Base-by-base conservation (phyloP, 768 basidiomycete species). In the Trametes meyenii region DNA sequence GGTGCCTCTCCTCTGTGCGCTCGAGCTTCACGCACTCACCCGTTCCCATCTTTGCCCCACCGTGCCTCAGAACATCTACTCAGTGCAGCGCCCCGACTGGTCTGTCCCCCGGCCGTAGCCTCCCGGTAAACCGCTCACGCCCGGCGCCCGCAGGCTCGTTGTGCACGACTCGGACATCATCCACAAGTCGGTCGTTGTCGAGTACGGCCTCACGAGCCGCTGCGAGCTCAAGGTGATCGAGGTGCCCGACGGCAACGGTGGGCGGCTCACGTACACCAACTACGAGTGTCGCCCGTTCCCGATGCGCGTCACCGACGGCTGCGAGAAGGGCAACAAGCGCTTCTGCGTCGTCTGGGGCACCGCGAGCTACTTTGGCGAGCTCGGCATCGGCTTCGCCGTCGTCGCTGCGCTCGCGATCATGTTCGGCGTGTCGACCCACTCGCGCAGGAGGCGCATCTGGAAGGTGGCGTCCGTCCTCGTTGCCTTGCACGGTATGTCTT, bases 381-480 rank as follows among this genome's bases (percentile, higher is more conserved):
- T 91, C 11, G 83, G 83, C 45, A 78, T 85, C 35, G 86, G 89
- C 3, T 88, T 88, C 70, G 86, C 82, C 8, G 79, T 76, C 49
- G 74, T 85, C 26, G 83, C 88, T 3, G 73, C 89, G 39, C 68
- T 79, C 0, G 76, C 88, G 8, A 78, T 92, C 50, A 68, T 86
- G 43, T 78, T 92, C 59, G 90, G 90, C 3, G 79, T 90, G 19
- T 89, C 82, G 68, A 90, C 90, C 0, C 85, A 85, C 67, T 89
- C 89, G 16, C 79, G 90, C 52, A 79, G 90, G 65, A 78, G 89
- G 60, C 83, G 90, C 64, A 86, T 91, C 35, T 92, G 90, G 90
- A 84, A 82, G 69, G 86, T 83, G 1, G 86, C 88, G 1, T 88
- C 88, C 8, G 84, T 83, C 16, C 72, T 92, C 11, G 76, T 89